Conservation (phyloP, 2,329 filamentous ascomycete species). For the Botrytis tulipae region DNA sequence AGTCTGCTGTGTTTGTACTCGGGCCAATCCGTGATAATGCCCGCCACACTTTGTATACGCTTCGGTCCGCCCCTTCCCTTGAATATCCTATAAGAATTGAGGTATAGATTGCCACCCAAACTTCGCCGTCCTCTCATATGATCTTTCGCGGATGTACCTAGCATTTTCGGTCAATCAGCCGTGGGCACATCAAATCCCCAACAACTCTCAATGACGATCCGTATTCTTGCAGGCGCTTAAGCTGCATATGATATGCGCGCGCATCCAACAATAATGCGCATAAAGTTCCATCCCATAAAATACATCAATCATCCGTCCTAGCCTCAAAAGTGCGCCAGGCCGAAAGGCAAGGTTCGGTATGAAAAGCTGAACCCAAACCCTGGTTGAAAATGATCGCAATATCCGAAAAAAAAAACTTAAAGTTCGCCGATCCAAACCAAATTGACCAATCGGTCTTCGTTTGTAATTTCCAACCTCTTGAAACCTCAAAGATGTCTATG, state of each 20-base stretch:
- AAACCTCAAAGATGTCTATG: not conserved
- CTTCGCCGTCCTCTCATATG: not conserved
- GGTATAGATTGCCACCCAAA: not conserved
- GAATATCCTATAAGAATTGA: slow-evolving; percentile 8
- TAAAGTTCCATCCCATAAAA: slow-evolving; percentile 3
- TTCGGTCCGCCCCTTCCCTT: slow-evolving; percentile 15
- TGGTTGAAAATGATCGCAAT: slow-evolving; percentile 12
- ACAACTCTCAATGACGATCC: slow-evolving; percentile 9
- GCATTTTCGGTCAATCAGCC: slow-evolving; percentile 7
- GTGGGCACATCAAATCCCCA: not conserved
- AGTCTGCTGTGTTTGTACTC: slow-evolving; percentile 19
- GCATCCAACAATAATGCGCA: slow-evolving; percentile 17
- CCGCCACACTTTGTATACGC: slow-evolving; percentile 11
- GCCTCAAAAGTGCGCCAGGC: slow-evolving; percentile 2
- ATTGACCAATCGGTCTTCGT: not conserved
- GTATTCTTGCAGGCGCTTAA: slow-evolving; percentile 23
- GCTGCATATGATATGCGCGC: slow-evolving; percentile 22
- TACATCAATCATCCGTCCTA: not conserved
- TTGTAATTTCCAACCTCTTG: not conserved
- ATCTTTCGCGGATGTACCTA: slow-evolving; percentile 8
- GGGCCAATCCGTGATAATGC: slow-evolving; percentile 11
- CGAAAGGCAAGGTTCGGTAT: slow-evolving; percentile 1
- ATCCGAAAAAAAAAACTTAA: slow-evolving; percentile 7
- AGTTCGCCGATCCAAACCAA: not conserved
- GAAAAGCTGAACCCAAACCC: slow-evolving; percentile 13